Conservation (phyloP, 164 flowering plant genomes). For the Magnolia changhungtana region DNA sequence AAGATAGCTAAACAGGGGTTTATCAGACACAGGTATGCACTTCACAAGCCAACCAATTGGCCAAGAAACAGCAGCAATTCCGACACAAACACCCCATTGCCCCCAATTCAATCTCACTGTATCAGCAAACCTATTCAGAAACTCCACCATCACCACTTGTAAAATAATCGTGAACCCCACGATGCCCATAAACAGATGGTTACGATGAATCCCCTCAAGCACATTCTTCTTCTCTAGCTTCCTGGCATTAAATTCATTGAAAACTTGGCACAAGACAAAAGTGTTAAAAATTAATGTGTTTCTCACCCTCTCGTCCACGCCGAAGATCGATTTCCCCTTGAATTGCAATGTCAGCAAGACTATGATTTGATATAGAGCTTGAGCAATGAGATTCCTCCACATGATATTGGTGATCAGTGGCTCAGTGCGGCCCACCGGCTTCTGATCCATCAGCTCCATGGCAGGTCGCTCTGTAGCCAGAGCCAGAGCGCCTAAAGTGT, state of each 20-base stretch:
- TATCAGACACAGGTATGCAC: conserved; percentile 46
- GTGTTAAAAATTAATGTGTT: conserved; percentile 52
- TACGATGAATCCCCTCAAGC: conserved; percentile 37
- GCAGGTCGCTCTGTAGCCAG: conserved; percentile 59
- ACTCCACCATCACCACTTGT: conserved; percentile 52
- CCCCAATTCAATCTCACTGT: conserved; percentile 55
- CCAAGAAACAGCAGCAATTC: conserved; percentile 42
- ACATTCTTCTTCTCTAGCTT: conserved; percentile 46
- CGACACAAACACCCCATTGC: conserved; percentile 50
- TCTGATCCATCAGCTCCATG: conserved; percentile 48
- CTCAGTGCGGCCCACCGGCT: conserved; percentile 47
- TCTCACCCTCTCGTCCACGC: conserved; percentile 31
- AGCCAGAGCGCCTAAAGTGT: conserved; percentile 62
- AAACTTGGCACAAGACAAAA: conserved; percentile 59
- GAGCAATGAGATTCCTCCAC: conserved; percentile 67
- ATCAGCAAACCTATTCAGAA: conserved; percentile 45
- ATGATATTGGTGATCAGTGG: conserved; percentile 59
- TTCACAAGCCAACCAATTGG: conserved; percentile 50
- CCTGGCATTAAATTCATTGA: conserved; percentile 53
- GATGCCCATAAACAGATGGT: conserved; percentile 45
- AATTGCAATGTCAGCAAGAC: conserved; percentile 43
- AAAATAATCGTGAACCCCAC: conserved; percentile 35
- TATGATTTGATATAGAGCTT: conserved; percentile 47
- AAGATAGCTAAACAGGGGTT: conserved; percentile 21
- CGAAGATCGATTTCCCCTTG: conserved; percentile 40